These are phyloP conservation scores for Colletotrichum incanum DNA, from an alignment of 2,329 filamentous ascomycete species.

Conservation along the genomic window DNA sequence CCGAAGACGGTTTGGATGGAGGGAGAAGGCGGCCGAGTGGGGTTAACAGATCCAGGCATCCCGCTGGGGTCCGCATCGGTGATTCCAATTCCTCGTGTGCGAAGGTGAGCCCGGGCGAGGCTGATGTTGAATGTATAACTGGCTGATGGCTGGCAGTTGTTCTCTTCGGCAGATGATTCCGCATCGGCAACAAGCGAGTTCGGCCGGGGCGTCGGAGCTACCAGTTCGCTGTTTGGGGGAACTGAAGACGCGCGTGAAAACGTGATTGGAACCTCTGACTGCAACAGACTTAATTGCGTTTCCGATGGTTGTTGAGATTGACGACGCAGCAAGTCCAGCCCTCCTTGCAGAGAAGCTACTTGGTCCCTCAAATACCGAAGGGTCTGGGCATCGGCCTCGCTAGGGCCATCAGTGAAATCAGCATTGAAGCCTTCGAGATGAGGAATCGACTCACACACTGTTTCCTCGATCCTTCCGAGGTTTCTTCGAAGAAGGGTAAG, in stretches of 20 bases:
- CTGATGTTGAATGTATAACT: conserved; percentile 42
- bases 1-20: conserved; percentile 5
- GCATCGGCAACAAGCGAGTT: not conserved
- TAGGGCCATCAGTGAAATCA: not conserved
- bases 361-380: conserved; percentile 30
- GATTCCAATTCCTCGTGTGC: conserved; percentile 24
- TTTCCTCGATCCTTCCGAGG: not conserved
- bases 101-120: conserved; percentile 30
- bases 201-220: not conserved
- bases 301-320: not conserved
- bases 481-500: conserved; percentile 32
- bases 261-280: not conserved
- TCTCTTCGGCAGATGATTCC: conserved; percentile 1
- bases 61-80: conserved; percentile 17
- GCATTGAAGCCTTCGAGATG: not conserved
- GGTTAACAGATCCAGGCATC: conserved; percentile 12
- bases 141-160: conserved; percentile 27
- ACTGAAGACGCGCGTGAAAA: not conserved
- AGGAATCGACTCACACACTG: not conserved
- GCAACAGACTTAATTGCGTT: not conserved
- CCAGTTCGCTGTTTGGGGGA: not conserved
- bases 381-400: conserved; percentile 9
- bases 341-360: conserved; percentile 24
- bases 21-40: conserved; percentile 22
- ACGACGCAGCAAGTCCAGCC: conserved; percentile 15